A percentile compares a stretch with the other conserved stretches of the same genome.
These are phyloP conservation scores for Lodderomyces parapsilosis DNA, from an alignment of 1,139 yeast species.

Conservation along the genomic window DNA sequence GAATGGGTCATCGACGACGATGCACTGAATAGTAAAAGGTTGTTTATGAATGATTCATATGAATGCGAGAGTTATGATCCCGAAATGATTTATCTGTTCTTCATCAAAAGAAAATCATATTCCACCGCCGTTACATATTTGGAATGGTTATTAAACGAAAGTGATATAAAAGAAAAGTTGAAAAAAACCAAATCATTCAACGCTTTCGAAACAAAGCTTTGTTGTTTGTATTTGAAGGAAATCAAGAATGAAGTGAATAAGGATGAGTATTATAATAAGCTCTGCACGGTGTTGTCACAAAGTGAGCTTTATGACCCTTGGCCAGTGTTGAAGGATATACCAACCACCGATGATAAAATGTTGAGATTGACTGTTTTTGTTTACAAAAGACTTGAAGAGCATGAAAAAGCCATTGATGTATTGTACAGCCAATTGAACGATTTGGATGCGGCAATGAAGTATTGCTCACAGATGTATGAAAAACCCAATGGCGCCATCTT, in stretches of 20 bases:
- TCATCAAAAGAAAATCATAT: conserved; percentile 25
- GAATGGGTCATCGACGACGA: conserved; percentile 48
- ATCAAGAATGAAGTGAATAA: conserved; percentile 19
- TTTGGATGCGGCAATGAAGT: conserved; percentile 54
- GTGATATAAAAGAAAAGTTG: conserved; percentile 44
- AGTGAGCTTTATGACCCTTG: conserved; percentile 46
- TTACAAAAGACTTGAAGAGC: conserved; percentile 58
- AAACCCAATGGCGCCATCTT: conserved; percentile 29
- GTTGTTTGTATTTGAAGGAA: conserved; percentile 51
- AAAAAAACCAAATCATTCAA: conserved; percentile 27
- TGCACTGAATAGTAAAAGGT: conserved; percentile 29
- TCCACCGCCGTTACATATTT: conserved; percentile 53
- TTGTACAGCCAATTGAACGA: conserved; percentile 60
- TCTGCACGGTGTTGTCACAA: conserved; percentile 35
- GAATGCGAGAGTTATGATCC: conserved; percentile 63
- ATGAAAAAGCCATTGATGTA: conserved; percentile 63
- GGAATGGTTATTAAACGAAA: conserved; percentile 51
- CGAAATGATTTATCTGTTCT: conserved; percentile 50
- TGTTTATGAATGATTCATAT: conserved; percentile 68
- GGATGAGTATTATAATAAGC: conserved; percentile 28
- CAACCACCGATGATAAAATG: conserved; percentile 34
- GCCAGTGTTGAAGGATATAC: conserved; percentile 39
- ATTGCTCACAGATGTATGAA: conserved; percentile 54
- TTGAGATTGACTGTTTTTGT: conserved; percentile 56
- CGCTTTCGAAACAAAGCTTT: conserved; percentile 52